These are phyloP conservation scores for Cladosporium oxysporum DNA, from an alignment of 2,329 filamentous ascomycete genomes.

Conservation along the genomic window DNA sequence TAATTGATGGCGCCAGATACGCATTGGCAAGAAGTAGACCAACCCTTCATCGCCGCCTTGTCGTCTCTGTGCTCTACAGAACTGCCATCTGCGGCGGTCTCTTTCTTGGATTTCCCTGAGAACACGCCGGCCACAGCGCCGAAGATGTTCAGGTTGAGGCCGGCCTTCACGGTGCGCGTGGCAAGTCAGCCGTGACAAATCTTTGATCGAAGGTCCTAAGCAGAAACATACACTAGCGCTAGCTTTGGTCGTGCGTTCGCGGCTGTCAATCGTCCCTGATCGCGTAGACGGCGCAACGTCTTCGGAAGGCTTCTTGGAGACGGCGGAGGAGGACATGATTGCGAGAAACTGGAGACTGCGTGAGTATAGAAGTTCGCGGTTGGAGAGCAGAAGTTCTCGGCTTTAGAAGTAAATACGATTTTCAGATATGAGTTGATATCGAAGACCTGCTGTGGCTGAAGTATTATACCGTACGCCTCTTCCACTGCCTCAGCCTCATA, in stretches of 20 bases:
- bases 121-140: conserved; percentile 39
- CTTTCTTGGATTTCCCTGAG: conserved; percentile 37
- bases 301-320: conserved; percentile 18
- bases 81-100: conserved; percentile 34
- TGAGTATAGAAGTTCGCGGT: neutral
- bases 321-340: conserved; percentile 13
- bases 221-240: conserved; percentile 35
- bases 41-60: conserved; percentile 33
- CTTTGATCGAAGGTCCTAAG: neutral
- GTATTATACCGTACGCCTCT: neutral
- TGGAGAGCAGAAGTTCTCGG: neutral
- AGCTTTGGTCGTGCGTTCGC: conserved; percentile 37
- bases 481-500: neutral
- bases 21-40: neutral
- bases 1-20: neutral
- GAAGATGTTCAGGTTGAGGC: conserved; percentile 42
- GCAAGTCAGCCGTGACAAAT: neutral
- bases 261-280: conserved; percentile 29
- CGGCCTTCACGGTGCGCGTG: conserved; percentile 31
- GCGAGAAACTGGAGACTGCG: neutral
- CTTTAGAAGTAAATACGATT: neutral
- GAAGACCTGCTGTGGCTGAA: neutral
- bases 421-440: neutral
- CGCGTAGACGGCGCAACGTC: conserved; percentile 11
- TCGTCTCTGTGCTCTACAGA: conserved; percentile 36